Evolutionary conservation across 305 asterid species (phyloP).

Genomic region (Euphrasia arctica): DNA sequence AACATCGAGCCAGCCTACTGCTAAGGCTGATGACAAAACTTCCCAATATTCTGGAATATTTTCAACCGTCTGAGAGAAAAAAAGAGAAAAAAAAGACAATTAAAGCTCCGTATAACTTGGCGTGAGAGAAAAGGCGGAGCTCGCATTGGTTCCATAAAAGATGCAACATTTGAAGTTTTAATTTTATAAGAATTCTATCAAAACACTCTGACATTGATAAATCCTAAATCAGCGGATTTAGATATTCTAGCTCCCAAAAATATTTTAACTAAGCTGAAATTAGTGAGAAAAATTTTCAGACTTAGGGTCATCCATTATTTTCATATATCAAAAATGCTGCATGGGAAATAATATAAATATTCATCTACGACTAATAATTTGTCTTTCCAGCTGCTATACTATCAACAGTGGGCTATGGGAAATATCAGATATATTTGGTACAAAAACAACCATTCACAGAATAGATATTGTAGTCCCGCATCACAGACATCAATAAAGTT

Average conservation of each 20-base stretch:
- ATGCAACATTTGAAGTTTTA: conserved; percentile 14
- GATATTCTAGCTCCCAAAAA: conserved; percentile 4
- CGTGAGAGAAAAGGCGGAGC: not conserved
- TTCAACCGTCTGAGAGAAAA: conserved; percentile 66
- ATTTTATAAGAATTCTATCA: conserved; percentile 8
- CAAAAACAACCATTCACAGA: not conserved
- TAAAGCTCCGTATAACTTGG: not conserved
- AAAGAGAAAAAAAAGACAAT: not conserved
- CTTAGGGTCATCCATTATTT: conserved; percentile 1
- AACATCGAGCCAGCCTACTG: conserved; percentile 92
- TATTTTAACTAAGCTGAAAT: conserved; percentile 21
- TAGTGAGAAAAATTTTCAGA: conserved; percentile 3
- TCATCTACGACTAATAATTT: conserved; percentile 4
- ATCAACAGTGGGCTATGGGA: not conserved
- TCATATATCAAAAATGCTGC: conserved; percentile 4
- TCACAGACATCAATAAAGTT: conserved; percentile 11
- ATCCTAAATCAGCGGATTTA: conserved; percentile 8
- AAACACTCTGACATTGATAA: not conserved
- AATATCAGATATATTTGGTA: not conserved
- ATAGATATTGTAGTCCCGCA: not conserved
- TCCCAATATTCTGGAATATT: conserved; percentile 92
- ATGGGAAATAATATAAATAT: conserved; percentile 1
- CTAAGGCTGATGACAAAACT: conserved; percentile 81
- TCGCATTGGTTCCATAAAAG: too few species aligned
- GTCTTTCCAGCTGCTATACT: conserved; percentile 12